Evolutionary conservation across 2,329 filamentous ascomycete genomes (phyloP), one percentile per base, ranked within the genome.

Genomic region (Aspergillus fischeri): DNA sequence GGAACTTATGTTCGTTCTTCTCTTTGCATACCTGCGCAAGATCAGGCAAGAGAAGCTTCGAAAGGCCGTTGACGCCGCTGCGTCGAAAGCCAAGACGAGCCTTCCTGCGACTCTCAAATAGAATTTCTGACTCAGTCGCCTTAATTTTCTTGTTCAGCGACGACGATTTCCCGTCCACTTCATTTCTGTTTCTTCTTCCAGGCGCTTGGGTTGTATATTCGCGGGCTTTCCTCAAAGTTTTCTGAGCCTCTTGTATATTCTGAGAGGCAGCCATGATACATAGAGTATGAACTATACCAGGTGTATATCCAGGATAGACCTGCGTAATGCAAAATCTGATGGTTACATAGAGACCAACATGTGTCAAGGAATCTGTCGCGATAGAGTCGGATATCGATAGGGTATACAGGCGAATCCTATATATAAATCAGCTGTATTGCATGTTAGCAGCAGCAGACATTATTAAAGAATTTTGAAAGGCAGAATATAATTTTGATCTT

Each of bases 1-100:
- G 75, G 94, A 97, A 74, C 78, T 97, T 17, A 73, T 92, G 48
- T 97, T 97, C 72, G 80, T 97, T 61, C 78, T 96, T 28, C 82
- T 99, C 52, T 87, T 97, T 75, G 85, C 91, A 66, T 96, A 94
- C 67, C 70, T 97, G 53, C 85, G 86, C 64, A 85, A 86, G 64
- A 67, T 95, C 56, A 86, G 85, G 66, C 82, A 86, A 48, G 81
- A 88, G 63, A 87, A 89, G 71, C 78, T 96, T 47, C 82, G 85
- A 63, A 89, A 87, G 70, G 80, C 86, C 17, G 86, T 86, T 11
- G 81, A 85, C 52, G 67, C 86, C 52, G 86, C 88, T 9, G 84
- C 87, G 4, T 78, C 82, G 28, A 86, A 85, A 68, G 81, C 83
- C 6, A 88, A 82, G 71, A 75, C 78, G 65, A 78, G 75, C 52